These are phyloP conservation scores for Phytophthora sojae DNA, from an alignment of 352 stramenopile species.

Conservation along the genomic window DNA sequence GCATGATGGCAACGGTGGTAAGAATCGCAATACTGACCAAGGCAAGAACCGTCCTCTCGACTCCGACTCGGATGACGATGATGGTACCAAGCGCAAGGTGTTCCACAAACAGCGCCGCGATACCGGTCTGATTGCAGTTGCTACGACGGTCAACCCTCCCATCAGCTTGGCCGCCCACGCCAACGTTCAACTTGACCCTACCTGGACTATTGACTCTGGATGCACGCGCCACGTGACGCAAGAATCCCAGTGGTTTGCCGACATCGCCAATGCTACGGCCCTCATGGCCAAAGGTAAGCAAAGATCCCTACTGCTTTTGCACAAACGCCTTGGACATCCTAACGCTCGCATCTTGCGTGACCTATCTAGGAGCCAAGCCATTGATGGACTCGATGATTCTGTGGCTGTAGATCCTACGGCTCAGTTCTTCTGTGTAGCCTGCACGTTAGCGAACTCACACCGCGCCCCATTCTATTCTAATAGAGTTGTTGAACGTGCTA, in stretches of 20 bases:
- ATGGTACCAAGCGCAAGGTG: neutral
- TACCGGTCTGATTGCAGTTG: conserved; percentile 4
- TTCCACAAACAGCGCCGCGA: conserved; percentile 8
- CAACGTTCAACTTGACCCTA: neutral
- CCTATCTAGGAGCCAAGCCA: conserved; percentile 14
- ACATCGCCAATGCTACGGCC: neutral
- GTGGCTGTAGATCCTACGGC: neutral
- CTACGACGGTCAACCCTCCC: conserved; percentile 1
- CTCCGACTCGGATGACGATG: neutral
- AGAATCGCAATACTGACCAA: neutral
- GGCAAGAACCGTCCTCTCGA: neutral
- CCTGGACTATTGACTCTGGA: conserved; percentile 16
- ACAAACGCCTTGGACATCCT: conserved; percentile 22
- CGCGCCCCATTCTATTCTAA: conserved; percentile 26
- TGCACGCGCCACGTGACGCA: conserved; percentile 23
- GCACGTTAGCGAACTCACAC: conserved; percentile 33
- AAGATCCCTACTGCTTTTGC: conserved; percentile 11
- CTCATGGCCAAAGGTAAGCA: conserved; percentile 9
- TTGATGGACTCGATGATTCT: conserved; percentile 4
- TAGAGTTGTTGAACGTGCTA: conserved; percentile 30
- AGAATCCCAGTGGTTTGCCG: neutral
- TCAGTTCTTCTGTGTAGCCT: conserved; percentile 20
- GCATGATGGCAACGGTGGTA: neutral
- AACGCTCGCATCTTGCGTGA: conserved; percentile 14
- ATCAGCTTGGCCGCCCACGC: neutral